Evolutionary conservation across 2,329 filamentous ascomycete species (phyloP), one percentile per base, ranked within the genome.

Genomic region (Phialophora expanda): DNA sequence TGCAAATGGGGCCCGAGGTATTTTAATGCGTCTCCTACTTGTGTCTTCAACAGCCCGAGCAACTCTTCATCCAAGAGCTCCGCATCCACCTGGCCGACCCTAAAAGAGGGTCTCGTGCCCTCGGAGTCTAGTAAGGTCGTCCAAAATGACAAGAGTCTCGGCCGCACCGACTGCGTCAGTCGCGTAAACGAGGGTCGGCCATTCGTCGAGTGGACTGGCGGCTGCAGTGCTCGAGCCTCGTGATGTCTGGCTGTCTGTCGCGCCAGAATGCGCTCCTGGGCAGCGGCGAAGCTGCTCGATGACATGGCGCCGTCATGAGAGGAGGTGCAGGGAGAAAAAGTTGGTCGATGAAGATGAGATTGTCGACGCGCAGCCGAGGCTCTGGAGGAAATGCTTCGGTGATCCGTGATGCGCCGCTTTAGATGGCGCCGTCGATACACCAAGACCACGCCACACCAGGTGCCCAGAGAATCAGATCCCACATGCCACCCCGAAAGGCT

Each of bases 21-120:
- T 76, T 93, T 96, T 65, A 98, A 81, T 12, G 89, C 95, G 71
- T 97, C 92, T 71, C 88, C 90, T 34, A 95, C 92, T 78, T 99
- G 94, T 5, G 86, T 87, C 75, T 91, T 93, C 66, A 99, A 82
- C 70, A 98, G 84, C n/a, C 87, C 86, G 26, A 98, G 83, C 54
- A 99, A 84, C 80, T 98, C 95, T 75, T 97, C 92, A 77, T 99
- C 95, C 20, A 99, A 85, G 57, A 99, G 83, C 78, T 98, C 95
- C 44, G 95, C 93, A 78, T 99, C 95, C 51, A 98, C 92, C 79
- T 99, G 95, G 30, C 94, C 93, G 30, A 99, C 95, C 61, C 95
- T 89, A 77, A 97, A 97, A 11, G 91, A 89, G 4, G 95, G 94
- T 17, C 88, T 84, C 26, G 91, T 94, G 53, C 92, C 92, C 75